These are phyloP conservation scores for Deakozyma indianensis DNA, from an alignment of 805 yeast species.

Conservation along the genomic window DNA sequence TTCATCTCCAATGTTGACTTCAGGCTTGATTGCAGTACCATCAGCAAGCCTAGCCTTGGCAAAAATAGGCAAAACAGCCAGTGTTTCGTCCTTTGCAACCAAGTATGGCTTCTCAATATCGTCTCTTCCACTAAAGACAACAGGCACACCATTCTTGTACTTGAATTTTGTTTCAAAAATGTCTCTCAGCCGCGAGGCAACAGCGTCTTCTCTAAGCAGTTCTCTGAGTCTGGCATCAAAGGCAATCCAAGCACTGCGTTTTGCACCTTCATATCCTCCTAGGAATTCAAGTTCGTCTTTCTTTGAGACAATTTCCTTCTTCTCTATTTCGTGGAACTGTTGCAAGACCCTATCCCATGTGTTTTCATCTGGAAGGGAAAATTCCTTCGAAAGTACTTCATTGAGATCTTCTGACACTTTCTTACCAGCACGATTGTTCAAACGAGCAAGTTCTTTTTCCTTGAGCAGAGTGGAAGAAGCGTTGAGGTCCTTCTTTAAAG, in stretches of 20 bases:
- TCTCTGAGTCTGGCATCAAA: slow-evolving; percentile 48
- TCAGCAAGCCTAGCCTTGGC: slow-evolving; percentile 34
- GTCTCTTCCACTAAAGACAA: slow-evolving; percentile 57
- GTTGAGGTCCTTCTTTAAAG: not conserved
- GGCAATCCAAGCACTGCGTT: slow-evolving; percentile 47
- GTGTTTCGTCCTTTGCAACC: slow-evolving; percentile 43
- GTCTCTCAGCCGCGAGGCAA: slow-evolving; percentile 54
- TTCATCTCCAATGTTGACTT: slow-evolving; percentile 29
- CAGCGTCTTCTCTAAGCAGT: slow-evolving; percentile 49
- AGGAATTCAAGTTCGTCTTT: not conserved
- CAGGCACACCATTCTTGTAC: slow-evolving; percentile 76
- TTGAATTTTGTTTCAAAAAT: slow-evolving; percentile 71
- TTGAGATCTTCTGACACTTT: slow-evolving; percentile 23
- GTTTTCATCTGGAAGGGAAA: slow-evolving; percentile 34
- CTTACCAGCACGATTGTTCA: slow-evolving; percentile 13
- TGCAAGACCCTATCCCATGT: slow-evolving; percentile 48
- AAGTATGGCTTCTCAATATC: slow-evolving; percentile 59
- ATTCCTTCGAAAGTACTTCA: slow-evolving; percentile 14
- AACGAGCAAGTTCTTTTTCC: not conserved
- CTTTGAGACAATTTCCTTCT: not conserved
- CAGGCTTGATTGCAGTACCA: slow-evolving; percentile 48
- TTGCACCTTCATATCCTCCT: slow-evolving; percentile 23
- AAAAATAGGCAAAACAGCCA: slow-evolving; percentile 43
- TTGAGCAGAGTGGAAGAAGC: not conserved
- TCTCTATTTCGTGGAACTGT: slow-evolving; percentile 25